phyloP scores from a whole-genome alignment of 805 yeast species.

The Nakazawaea ernobii region DNA sequence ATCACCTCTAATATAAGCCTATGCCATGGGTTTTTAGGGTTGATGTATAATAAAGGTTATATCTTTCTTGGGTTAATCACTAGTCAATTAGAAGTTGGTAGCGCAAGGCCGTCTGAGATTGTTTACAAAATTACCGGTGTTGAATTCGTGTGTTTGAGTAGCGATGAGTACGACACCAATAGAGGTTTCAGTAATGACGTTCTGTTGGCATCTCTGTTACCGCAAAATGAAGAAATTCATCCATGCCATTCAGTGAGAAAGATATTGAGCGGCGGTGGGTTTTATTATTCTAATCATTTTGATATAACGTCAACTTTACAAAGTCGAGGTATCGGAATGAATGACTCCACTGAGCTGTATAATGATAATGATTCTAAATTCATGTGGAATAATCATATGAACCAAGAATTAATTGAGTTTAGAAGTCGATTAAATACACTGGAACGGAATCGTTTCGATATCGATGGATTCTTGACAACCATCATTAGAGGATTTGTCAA shows the following conservation, averaged over 20 bases:
- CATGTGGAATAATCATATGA: slow-evolving; percentile 48
- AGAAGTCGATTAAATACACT: slow-evolving; percentile 33
- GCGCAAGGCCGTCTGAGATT: slow-evolving; percentile 48
- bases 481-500: slow-evolving; percentile 49
- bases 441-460: slow-evolving; percentile 38
- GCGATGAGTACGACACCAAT: slow-evolving; percentile 44
- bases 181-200: slow-evolving; percentile 13
- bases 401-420: slow-evolving; percentile 38
- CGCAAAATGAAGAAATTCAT: slow-evolving; percentile 14
- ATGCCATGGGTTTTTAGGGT: slow-evolving; percentile 57
- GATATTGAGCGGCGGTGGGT: slow-evolving; percentile 39
- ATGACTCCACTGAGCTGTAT: slow-evolving; percentile 23
- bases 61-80: slow-evolving; percentile 57
- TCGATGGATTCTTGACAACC: slow-evolving; percentile 39
- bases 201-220: slow-evolving; percentile 9
- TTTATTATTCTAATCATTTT: slow-evolving; percentile 41
- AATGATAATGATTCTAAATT: slow-evolving; percentile 38
- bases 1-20: slow-evolving; percentile 26
- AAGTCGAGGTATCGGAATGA: slow-evolving; percentile 31
- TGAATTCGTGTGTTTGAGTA: slow-evolving; percentile 59
- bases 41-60: slow-evolving; percentile 47
- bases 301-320: slow-evolving; percentile 41
- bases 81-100: slow-evolving; percentile 48
- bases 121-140: slow-evolving; percentile 53
- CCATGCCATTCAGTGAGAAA: slow-evolving; percentile 42